Evolutionary conservation across 371 early-diverging fungal species (phyloP), one percentile per base, ranked within the genome.

Genomic region (Mortierella sp.): DNA sequence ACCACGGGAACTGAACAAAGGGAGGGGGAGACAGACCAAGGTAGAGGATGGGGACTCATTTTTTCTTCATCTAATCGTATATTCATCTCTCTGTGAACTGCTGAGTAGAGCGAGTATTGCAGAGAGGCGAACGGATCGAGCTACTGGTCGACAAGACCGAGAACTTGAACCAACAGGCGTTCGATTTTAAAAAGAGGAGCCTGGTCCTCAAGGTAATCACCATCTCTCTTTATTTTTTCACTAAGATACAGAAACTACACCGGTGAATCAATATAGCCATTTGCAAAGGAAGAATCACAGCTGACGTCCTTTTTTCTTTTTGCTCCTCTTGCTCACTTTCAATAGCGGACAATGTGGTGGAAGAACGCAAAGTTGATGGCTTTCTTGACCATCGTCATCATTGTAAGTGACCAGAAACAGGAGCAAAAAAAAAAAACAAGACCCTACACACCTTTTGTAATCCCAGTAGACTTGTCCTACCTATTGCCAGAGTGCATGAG

Each of bases 51-150:
- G 37, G 37, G 9, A 37, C 37, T 37, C 37, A 37, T 37, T 37
- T 3, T 37, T 37, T 9, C 9, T 37, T 37, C 9, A 37, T 37
- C 37, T 37, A 9, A 37, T 37, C 37, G 37, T 37, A 37, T 37
- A 37, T 9, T 37, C n/a, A 37, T 37, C 37, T 37, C 37, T 3
- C 37, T 3, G 3, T 9, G 3, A 37, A 3, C 19, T 26, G 0
- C 3, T 23, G 21, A 58, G 14, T 68, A 85, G 94, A 96, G 68
- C 86, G 92, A 50, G 94, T 96, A 1, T 81, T 96, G 63, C 95
- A 95, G 75, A 87, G 96, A 57, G 94, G 94, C 50, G 96, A 95
- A 75, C 83, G 95, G 15, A 94, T 96, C 73, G 95, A 96, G 52
- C 81, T 92, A 19, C 85, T 96, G 25, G 93, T 95, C 14, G 94